A percentile compares a stretch with the other conserved stretches of the same genome.
Conservation (phyloP, 306 rosid species). For the apple (Malus domestica) region DNA sequence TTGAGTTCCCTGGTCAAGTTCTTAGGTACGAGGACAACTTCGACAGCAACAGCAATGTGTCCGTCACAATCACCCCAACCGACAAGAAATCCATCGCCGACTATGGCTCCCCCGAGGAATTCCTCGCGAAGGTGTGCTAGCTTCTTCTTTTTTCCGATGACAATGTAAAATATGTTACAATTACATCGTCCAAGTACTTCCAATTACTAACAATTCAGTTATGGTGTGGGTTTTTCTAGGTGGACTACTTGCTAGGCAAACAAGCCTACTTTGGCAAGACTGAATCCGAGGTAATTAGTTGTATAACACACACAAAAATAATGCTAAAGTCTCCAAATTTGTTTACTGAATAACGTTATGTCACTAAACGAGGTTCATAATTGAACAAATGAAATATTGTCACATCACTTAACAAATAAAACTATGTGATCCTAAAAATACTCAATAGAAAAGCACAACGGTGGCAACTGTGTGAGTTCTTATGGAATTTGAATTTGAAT, state of each 20-base stretch:
- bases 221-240: conserved; percentile 38
- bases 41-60: conserved; percentile 52
- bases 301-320: neutral
- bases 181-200: neutral
- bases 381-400: neutral
- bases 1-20: conserved; percentile 77
- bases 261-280: conserved; percentile 88
- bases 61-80: conserved; percentile 63
- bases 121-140: conserved; percentile 52
- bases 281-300: conserved; percentile 65
- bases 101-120: conserved; percentile 73
- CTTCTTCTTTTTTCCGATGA: neutral
- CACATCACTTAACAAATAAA: neutral
- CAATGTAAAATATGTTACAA: neutral
- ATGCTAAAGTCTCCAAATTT: neutral
- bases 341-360: neutral
- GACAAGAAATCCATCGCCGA: conserved; percentile 83
- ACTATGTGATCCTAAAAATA: neutral
- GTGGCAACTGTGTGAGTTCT: neutral
- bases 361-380: too few species aligned
- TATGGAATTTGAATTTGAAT: conserved; percentile 17
- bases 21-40: conserved; percentile 91
- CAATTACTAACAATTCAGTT: conserved; percentile 13
- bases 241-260: conserved; percentile 81
- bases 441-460: neutral